Evolutionary conservation across 768 basidiomycete species (phyloP), one percentile per base, ranked within the genome.

Genomic region (Mycena leptocephala): DNA sequence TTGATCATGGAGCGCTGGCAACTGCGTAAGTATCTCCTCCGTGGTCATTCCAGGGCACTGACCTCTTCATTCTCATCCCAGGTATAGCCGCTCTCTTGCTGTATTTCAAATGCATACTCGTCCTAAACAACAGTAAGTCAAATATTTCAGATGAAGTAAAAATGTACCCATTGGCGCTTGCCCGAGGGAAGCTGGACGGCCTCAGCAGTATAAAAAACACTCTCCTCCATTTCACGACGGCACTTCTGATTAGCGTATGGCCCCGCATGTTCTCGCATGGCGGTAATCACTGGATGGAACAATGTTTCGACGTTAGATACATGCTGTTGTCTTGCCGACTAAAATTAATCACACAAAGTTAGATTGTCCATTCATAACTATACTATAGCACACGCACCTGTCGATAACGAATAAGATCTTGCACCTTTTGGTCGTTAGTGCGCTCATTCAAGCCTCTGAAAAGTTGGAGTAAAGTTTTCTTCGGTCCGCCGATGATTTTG

Each of bases 401-500:
- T 4, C 70, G 39, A 14, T 63, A 30, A 2, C 39, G 28, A 41
- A 75, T 75, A 18, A 64, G 69, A 18, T 75, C 62, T 5, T 70
- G 24, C 3, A 16, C 24, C 1, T 18, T 33, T 39, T 70, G 74
- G 30, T 70, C 68, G 3, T 75, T 56, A 10, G 74, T 43, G 43
- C 43, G 74, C 5, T 63, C 30, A 9, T 70, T 70, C 16, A 75
- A 58, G 28, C 58, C 74, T 2, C 32, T 9, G 39, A 70, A 75
- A 0, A 75, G 61, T 26, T 70, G 74, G 3, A 63, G 32, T 0
- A 75, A 46, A 1, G 51, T 11, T 30, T 70, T 75, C 61, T 76
- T 76, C 1, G 75, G 75, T 2, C 75, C 75, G 2, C 70, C 65
- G 28, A 76, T 71, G 1, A 35, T 5, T 33, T 76, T 76, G 65